Evolutionary conservation across 768 basidiomycete species (phyloP).

Genomic region (Hydnum rufescens): DNA sequence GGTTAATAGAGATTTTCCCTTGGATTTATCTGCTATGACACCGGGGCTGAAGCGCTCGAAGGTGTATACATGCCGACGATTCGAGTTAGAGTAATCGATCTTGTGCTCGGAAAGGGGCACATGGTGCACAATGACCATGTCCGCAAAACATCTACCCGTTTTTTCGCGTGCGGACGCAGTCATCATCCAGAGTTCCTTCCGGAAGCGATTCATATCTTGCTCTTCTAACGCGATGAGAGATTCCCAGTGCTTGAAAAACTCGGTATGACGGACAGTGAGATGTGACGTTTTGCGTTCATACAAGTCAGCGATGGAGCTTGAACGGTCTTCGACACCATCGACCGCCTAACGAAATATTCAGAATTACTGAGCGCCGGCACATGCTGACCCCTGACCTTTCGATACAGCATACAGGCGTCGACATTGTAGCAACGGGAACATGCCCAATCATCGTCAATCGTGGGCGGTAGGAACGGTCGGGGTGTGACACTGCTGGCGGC

Average conservation of each 20-base stretch:
- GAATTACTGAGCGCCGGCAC: background rate
- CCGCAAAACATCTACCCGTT: conserved; percentile 64
- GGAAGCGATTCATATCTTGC: conserved; percentile 62
- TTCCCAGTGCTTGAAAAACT: conserved; percentile 89
- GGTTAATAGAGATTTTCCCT: conserved; percentile 33
- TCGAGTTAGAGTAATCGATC: background rate
- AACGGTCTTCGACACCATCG: conserved; percentile 36
- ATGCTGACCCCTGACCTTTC: conserved; percentile 33
- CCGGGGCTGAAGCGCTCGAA: background rate
- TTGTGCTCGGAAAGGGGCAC: conserved; percentile 18
- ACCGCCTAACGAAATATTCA: conserved; percentile 31
- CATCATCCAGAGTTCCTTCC: conserved; percentile 89
- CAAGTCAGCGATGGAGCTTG: conserved; percentile 33
- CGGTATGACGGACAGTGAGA: conserved; percentile 39
- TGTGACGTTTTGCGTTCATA: conserved; percentile 69
- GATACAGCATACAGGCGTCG: conserved; percentile 87
- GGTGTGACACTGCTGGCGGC: conserved; percentile 1
- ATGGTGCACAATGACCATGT: conserved; percentile 32
- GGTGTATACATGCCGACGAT: conserved; percentile 4
- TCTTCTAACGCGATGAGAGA: conserved; percentile 68
- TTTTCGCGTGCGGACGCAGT: conserved; percentile 57
- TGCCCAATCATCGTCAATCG: conserved; percentile 58
- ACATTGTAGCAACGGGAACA: conserved; percentile 69
- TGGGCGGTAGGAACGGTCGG: conserved; percentile 50
- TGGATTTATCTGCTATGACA: conserved; percentile 7